Evolutionary conservation across 2,329 filamentous ascomycete species (phyloP), one percentile per base, ranked within the genome.

Genomic region (Nakataea oryzae): DNA sequence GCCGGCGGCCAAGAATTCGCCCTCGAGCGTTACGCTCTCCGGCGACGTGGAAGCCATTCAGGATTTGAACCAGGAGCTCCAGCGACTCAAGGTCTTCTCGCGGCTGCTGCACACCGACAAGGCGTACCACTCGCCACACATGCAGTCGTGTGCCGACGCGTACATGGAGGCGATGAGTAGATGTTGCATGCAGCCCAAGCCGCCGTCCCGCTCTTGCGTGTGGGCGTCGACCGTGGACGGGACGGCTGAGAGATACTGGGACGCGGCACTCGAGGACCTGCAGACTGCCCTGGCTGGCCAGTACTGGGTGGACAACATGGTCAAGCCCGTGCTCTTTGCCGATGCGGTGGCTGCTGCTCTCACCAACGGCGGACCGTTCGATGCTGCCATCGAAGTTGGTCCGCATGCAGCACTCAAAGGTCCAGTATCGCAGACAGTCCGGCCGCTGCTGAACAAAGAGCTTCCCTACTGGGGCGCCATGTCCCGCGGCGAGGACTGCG

Each of bases 11-110:
- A 28, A 27, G 14, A 61, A 61, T 28, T 34, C 54, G 30, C 54
- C 50, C 3, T 21, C 50, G 13, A 79, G 75, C 13, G 70, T 75
- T 27, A 81, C 78, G 0, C 65, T 81, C 4, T 80, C 79, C 1
- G 78, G 79, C 0, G 70, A 73, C 30, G 63, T 64, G 0, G 66
- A 69, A 1, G 64, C 62, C 1, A 41, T 66, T 14, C 50, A 61
- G 12, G 56, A 59, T 55, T 54, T 59, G 3, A 56, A 58, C 1
- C 69, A 70, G 14, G 69, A 58, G n/a, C 57, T 65, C 7, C 47
- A 56, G 12, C 59, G 30, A 12, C 41, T 17, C 3, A 57, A 58
- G 50, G 14, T 62, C 2, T 67, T 70, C 57, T 63, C 62, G 3
- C 34, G 65, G 17, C 50, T 54, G 17, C 64, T 71, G 14, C 58